Percentiles rank a stretch among this genome's conserved stretches.
These are phyloP conservation scores for Parastagonospora nodorum DNA, from an alignment of 2,329 filamentous ascomycete genomes.

Conservation along the genomic window DNA sequence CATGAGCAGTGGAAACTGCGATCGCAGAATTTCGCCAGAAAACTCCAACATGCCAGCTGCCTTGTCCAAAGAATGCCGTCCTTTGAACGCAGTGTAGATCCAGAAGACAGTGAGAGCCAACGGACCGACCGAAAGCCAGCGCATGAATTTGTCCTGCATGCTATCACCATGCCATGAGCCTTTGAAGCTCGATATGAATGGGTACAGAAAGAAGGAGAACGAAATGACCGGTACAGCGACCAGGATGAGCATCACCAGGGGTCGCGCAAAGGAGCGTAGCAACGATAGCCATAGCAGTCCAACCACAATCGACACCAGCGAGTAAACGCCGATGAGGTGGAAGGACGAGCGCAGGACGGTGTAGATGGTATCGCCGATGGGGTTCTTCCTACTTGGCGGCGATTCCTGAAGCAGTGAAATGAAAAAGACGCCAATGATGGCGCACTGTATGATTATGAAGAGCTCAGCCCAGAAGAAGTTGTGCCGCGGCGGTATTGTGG, in stretches of 20 bases:
- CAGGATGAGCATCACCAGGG: constrained; percentile 79
- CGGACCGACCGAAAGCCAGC: constrained; percentile 81
- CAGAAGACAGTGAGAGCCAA: constrained; percentile 74
- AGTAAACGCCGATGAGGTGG: constrained; percentile 88
- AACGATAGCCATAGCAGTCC: constrained; percentile 90
- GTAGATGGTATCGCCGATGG: constrained; percentile 92
- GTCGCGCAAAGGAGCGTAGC: constrained; percentile 82
- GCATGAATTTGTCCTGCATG: constrained; percentile 87
- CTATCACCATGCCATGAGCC: constrained; percentile 74
- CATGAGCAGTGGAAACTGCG: constrained; percentile 80
- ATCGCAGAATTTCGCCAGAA: constrained; percentile 81
- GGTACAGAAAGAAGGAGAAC: constrained; percentile 88
- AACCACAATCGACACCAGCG: constrained; percentile 84
- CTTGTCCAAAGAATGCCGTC: constrained; percentile 78
- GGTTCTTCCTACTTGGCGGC: constrained; percentile 67
- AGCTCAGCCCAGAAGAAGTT: constrained; percentile 92
- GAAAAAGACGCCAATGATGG: constrained; percentile 85
- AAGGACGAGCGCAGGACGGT: constrained; percentile 85
- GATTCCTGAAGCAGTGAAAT: constrained; percentile 90
- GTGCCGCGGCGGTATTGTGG: constrained; percentile 58
- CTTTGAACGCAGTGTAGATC: constrained; percentile 81
- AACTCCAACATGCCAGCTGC: constrained; percentile 92
- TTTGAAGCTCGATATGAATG: constrained; percentile 87
- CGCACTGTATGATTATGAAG: constrained; percentile 82
- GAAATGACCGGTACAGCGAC: constrained; percentile 85